Conservation (phyloP, 1,284 basidiomycete species). For the Rhodotorula mucilaginosa region DNA sequence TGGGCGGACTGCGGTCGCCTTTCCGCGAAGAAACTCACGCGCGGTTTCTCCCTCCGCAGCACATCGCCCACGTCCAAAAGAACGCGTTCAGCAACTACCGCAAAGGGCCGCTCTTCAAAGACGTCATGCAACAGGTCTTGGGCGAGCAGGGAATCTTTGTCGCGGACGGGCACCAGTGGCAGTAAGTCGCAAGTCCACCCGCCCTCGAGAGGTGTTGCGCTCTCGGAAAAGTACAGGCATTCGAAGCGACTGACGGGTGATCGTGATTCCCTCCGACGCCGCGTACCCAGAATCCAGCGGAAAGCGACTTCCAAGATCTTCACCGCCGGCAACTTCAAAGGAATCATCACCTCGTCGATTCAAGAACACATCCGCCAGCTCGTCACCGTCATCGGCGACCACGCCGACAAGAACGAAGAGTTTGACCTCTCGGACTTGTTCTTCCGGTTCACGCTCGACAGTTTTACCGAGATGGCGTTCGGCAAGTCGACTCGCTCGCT, state of each 20-base stretch:
- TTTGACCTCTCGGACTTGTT: slow-evolving; percentile 33
- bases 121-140: slow-evolving; percentile 16
- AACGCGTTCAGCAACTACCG: slow-evolving; percentile 46
- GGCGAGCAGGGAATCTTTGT: slow-evolving; percentile 36
- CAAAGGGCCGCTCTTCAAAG: slow-evolving; percentile 23
- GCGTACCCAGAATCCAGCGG: slow-evolving; percentile 33
- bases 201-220: neutral
- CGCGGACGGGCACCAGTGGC: slow-evolving; percentile 45
- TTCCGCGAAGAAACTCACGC: neutral
- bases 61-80: slow-evolving; percentile 47
- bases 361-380: slow-evolving; percentile 43
- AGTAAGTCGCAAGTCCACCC: neutral
- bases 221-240: neutral
- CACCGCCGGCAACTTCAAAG: slow-evolving; percentile 25
- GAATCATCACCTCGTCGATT: slow-evolving; percentile 25
- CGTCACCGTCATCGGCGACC: slow-evolving; percentile 40
- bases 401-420: slow-evolving; percentile 36
- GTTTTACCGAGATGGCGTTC: slow-evolving; percentile 32
- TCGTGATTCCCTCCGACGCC: neutral
- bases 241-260: too few relatives aligned
- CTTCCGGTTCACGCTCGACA: slow-evolving; percentile 34
- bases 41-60: slow-evolving; percentile 29
- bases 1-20: slow-evolving; percentile 13
- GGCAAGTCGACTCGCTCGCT: slow-evolving; percentile 31
- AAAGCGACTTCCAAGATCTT: slow-evolving; percentile 35